phyloP scores from a whole-genome alignment of 2,329 filamentous ascomycete genomes.

The Penicillium sp. region DNA sequence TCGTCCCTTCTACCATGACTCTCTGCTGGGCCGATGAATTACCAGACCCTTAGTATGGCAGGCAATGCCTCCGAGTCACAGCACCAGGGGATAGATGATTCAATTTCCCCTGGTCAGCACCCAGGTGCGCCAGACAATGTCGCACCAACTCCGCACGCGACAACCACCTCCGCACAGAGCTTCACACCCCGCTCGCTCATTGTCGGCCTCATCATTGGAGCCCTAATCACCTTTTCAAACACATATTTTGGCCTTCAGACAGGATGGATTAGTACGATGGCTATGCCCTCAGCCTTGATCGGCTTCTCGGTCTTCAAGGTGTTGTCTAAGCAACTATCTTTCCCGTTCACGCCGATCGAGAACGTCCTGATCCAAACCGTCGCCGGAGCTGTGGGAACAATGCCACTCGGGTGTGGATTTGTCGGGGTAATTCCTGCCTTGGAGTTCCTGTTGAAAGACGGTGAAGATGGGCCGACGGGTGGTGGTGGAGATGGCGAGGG shows the following conservation, averaged over 20 bases:
- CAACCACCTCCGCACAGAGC: conserved; percentile 50
- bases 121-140: conserved; percentile 3
- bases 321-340: conserved; percentile 67
- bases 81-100: background rate
- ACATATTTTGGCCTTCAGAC: conserved; percentile 99
- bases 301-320: conserved; percentile 92
- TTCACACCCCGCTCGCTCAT: conserved; percentile 81
- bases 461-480: conserved; percentile 74
- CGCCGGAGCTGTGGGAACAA: conserved; percentile 90
- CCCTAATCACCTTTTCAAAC: conserved; percentile 93
- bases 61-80: conserved; percentile 23
- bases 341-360: conserved; percentile 90
- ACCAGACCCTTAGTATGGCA: conserved; percentile 37
- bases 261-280: conserved; percentile 83
- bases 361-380: conserved; percentile 97
- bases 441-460: conserved; percentile 75
- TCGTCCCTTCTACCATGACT: background rate
- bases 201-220: conserved; percentile 79
- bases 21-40: conserved; percentile 31
- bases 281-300: conserved; percentile 91
- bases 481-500: conserved; percentile 73
- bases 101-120: conserved; percentile 2
- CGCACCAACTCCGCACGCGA: conserved; percentile 4
- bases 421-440: conserved; percentile 92
- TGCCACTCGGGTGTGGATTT: conserved; percentile 94